phyloP scores from a whole-genome alignment of 345 rosid genomes.

The Salix dunnii region DNA sequence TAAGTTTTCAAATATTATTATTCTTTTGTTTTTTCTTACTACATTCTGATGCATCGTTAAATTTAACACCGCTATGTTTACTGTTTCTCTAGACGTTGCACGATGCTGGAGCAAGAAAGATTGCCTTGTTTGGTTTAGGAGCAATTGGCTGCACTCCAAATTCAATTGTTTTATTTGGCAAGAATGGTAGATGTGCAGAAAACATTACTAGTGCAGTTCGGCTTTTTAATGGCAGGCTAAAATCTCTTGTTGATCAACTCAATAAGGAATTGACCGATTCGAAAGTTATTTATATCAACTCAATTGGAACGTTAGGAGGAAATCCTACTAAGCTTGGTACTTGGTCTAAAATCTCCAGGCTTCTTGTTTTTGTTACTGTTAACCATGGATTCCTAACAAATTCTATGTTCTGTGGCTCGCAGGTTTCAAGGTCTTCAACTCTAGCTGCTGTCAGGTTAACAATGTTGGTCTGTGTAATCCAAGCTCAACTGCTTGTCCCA shows the following conservation, averaged over 20 bases:
- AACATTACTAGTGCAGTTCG: slow-evolving; percentile 24
- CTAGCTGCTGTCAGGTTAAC: too few relatives aligned
- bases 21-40: not conserved
- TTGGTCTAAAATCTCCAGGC: too few relatives aligned
- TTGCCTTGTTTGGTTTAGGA: slow-evolving; percentile 29
- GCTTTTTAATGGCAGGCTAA: slow-evolving; percentile 26
- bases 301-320: too few relatives aligned
- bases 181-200: slow-evolving; percentile 27
- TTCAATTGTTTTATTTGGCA: slow-evolving; percentile 9
- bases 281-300: slow-evolving; percentile 18
- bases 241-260: slow-evolving; percentile 13
- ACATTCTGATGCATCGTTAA: not conserved
- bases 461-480: too few relatives aligned
- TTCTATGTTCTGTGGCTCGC: too few relatives aligned
- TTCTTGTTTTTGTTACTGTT: too few relatives aligned
- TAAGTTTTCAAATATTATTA: not conserved
- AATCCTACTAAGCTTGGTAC: too few relatives aligned
- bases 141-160: slow-evolving; percentile 32
- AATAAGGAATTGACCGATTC: slow-evolving; percentile 8
- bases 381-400: too few relatives aligned
- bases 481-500: too few relatives aligned
- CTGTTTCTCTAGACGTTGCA: slow-evolving; percentile 20
- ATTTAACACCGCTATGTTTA: too few relatives aligned
- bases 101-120: slow-evolving; percentile 29
- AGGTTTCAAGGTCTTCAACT: too few relatives aligned